These are phyloP conservation scores for Corrigiola litoralis DNA, from an alignment of 179 eudicot species.

Conservation along the genomic window DNA sequence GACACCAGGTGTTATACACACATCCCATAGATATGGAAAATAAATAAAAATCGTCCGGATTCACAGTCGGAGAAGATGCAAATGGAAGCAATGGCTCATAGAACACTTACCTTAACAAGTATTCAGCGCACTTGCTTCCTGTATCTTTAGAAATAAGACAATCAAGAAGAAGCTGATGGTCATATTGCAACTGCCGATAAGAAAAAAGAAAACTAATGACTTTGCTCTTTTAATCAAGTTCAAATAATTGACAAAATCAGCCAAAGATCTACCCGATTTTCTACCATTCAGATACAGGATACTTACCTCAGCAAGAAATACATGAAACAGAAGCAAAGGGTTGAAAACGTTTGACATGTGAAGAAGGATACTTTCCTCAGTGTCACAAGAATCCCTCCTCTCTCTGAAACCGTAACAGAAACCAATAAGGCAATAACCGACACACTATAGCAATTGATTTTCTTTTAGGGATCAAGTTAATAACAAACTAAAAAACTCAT, in stretches of 20 bases:
- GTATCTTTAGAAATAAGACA: constrained; percentile 88
- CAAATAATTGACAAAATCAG: not conserved
- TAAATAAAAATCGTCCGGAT: too few species aligned
- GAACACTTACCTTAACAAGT: constrained; percentile 63
- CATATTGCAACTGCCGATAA: constrained; percentile 72
- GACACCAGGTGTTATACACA: too few species aligned
- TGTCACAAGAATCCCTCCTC: constrained; percentile 26
- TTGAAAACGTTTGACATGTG: constrained; percentile 57
- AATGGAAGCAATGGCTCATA: not conserved
- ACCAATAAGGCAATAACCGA: constrained; percentile 7
- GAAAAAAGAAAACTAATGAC: not conserved
- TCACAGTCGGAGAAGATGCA: too few species aligned
- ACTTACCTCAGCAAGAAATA: constrained; percentile 82
- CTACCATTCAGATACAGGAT: not conserved
- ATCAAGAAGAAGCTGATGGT: constrained; percentile 93
- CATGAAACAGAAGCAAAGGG: constrained; percentile 70
- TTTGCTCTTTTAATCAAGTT: not conserved
- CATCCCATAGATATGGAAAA: too few species aligned
- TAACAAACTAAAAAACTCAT: not conserved
- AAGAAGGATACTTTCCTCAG: constrained; percentile 35
- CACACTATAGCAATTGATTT: constrained; percentile 1
- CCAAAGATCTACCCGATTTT: not conserved
- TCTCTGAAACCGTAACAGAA: constrained; percentile 37
- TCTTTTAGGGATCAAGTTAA: not conserved
- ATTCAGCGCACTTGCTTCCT: constrained; percentile 79